Evolutionary conservation across 2,329 filamentous ascomycete species (phyloP).

Genomic region (Harringtonia aguacate): DNA sequence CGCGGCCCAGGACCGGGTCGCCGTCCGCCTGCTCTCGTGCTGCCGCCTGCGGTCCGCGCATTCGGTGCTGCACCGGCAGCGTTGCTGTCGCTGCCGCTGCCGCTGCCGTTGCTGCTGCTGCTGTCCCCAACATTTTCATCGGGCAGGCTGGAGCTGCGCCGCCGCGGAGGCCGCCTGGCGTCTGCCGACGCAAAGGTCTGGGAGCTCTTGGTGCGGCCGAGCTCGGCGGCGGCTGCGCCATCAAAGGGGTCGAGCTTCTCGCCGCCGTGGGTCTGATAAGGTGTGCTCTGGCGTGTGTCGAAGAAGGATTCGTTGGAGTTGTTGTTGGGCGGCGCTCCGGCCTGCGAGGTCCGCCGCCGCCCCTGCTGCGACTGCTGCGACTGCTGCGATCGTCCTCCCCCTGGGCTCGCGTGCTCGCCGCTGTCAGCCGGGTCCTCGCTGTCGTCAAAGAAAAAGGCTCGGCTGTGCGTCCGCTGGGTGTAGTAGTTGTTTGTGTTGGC

Average conservation of each 20-base stretch:
- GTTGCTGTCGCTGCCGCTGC: no score
- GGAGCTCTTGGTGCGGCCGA: no score
- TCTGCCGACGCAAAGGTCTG: no score
- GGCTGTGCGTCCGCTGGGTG: conserved; percentile 19
- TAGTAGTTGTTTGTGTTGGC: conserved; percentile 38
- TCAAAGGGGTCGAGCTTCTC: conserved; percentile 51
- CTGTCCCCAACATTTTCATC: conserved; percentile 18
- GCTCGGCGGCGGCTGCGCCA: conserved; percentile 15
- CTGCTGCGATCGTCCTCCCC: no score
- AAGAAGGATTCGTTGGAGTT: conserved; percentile 17
- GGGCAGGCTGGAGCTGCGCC: conserved; percentile 21
- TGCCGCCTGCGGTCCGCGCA: no score
- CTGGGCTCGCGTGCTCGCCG: conserved; percentile 11
- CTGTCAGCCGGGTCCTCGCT: conserved; percentile 1
- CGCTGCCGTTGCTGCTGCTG: neutral
- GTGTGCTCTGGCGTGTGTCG: conserved; percentile 45
- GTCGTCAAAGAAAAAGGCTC: neutral
- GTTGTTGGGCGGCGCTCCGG: neutral
- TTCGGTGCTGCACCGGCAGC: no score
- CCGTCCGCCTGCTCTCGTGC: neutral
- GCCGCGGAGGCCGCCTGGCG: conserved; percentile 14
- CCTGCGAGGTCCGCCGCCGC: no score
- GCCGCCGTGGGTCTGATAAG: conserved; percentile 43
- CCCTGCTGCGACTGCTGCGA: no score
- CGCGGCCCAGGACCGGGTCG: neutral